Evolutionary conservation across 768 basidiomycete genomes (phyloP).

Genomic region (Pleurotus tuoliensis): DNA sequence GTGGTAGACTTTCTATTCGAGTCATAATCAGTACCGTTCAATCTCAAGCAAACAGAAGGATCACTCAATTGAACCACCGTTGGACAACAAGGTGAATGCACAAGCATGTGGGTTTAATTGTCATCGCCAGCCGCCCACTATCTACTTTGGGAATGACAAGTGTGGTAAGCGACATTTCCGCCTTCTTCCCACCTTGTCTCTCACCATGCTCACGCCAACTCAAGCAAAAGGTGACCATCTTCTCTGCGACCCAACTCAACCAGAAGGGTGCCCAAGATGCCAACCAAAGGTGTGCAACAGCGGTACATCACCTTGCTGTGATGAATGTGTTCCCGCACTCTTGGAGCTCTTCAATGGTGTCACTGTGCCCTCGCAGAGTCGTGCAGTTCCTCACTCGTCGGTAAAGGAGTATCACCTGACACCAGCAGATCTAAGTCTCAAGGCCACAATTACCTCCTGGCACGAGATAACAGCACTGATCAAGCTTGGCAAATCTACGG

Average conservation of each 20-base stretch:
- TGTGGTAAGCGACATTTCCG: conserved; percentile 14
- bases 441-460: too few species aligned
- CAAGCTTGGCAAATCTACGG: too few species aligned
- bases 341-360: background rate
- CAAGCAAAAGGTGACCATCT: background rate
- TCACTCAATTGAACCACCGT: conserved; percentile 12
- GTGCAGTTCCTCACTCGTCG: background rate
- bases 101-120: conserved; percentile 12
- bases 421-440: too few species aligned
- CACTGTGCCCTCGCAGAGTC: background rate
- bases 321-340: background rate
- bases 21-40: conserved; percentile 3
- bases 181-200: conserved; percentile 1
- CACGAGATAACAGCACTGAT: too few species aligned
- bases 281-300: background rate
- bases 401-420: too few species aligned
- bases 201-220: background rate
- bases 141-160: conserved; percentile 19
- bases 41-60: background rate
- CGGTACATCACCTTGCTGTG: background rate
- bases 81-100: conserved; percentile 27
- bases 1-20: background rate
- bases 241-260: background rate
- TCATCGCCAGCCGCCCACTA: conserved; percentile 13
- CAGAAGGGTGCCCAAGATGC: background rate